Evolutionary conservation across 129 eudicot species (phyloP), one percentile per base, ranked within the genome.

Genomic region (Flaveria brownii): DNA sequence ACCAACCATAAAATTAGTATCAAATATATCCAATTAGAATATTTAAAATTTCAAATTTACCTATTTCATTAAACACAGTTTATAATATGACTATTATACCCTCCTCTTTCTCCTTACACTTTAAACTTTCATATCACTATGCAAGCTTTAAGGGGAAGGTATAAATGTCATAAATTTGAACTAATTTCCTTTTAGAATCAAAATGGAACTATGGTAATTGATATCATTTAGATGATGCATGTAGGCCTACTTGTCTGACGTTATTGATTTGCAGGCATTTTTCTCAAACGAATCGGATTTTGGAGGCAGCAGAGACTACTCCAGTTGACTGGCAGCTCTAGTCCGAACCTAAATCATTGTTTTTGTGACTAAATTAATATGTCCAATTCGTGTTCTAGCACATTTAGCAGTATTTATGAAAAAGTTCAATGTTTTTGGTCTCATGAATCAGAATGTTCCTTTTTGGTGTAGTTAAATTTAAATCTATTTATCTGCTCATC

Each of bases 241-340:
- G 46, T 63, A 74, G 5, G 6, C 28, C 12, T 60, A 49, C 61
- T 68, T 6, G 42, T 25, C 16, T 22, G 16, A 22, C 12, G 57
- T 63, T 63, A 52, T 36, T 46, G 33, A 2, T 54, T 72, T 51
- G 52, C 96, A 93, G 93, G 86, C 98, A 93, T 78, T 93, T 93
- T 80, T 93, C 98, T 61, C 88, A 82, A 22, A 84, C 97, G 52
- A 93, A 93, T 82, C 82, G 73, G 84, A 83, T 88, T 50, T 61
- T 93, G 85, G 90, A 85, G 77, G 72, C 88, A 85, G 80, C 78
- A 77, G 91, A 85, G 52, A 74, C 68, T 9, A 25, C 84, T 45
- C 91, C 97, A 33, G 88, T 93, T 15, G 85, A 93, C 76, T 93
- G 98, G 98, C 97, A 85, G 81, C 82, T 93, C 66, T 93, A 81